Percentiles rank a stretch among this genome's conserved stretches.
phyloP scores from a whole-genome alignment of 495 filamentous ascomycete species.

The Pseudotulostoma volvatum region DNA sequence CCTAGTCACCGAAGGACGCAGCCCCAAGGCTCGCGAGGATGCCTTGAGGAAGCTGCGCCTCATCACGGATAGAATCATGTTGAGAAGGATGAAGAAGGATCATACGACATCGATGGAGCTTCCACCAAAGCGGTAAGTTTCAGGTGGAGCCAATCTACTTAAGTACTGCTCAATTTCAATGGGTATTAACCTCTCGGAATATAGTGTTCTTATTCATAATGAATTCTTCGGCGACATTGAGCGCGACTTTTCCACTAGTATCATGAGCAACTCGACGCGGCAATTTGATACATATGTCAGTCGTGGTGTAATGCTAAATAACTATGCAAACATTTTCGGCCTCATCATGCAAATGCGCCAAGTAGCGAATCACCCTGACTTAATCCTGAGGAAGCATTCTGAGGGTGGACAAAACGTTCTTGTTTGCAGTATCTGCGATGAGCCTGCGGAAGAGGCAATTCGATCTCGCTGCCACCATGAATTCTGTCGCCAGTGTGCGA shows the following conservation, averaged over 20 bases:
- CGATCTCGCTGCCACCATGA: slow-evolving; percentile 83
- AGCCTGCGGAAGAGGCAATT: slow-evolving; percentile 87
- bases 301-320: slow-evolving; percentile 87
- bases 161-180: slow-evolving; percentile 1
- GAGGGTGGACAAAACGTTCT: slow-evolving; percentile 79
- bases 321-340: slow-evolving; percentile 71
- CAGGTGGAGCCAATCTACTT: neutral
- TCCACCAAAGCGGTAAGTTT: slow-evolving; percentile 60
- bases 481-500: slow-evolving; percentile 82
- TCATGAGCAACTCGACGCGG: slow-evolving; percentile 76
- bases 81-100: slow-evolving; percentile 81
- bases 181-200: neutral
- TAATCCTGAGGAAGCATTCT: slow-evolving; percentile 73
- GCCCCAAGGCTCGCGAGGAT: slow-evolving; percentile 34
- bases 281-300: slow-evolving; percentile 92
- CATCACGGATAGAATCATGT: slow-evolving; percentile 81
- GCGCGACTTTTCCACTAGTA: slow-evolving; percentile 83
- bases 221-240: slow-evolving; percentile 94
- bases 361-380: slow-evolving; percentile 85
- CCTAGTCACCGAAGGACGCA: slow-evolving; percentile 35
- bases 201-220: slow-evolving; percentile 59
- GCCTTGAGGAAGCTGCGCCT: slow-evolving; percentile 71
- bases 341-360: slow-evolving; percentile 97
- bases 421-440: slow-evolving; percentile 88
- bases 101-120: slow-evolving; percentile 87